Evolutionary conservation across 2,329 filamentous ascomycete species (phyloP).

Genomic region (Pyricularia sp.): DNA sequence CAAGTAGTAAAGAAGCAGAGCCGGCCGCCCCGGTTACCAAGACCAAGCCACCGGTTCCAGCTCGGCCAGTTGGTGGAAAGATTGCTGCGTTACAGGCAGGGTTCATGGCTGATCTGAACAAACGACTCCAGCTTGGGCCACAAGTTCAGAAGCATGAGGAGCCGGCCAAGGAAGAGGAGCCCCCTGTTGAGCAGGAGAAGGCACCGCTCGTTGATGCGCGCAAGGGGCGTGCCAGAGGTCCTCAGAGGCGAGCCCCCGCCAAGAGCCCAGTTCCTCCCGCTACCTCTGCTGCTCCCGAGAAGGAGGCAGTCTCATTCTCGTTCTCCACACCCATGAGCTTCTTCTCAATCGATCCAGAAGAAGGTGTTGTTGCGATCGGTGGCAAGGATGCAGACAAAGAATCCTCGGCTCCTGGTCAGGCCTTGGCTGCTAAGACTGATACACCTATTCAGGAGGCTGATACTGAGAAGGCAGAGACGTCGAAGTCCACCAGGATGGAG

Average conservation of each 20-base stretch:
- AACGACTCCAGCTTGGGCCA: slow-evolving; percentile 2
- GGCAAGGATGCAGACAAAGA: slow-evolving; percentile 3
- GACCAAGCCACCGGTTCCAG: slow-evolving; percentile 72
- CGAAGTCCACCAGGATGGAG: neutral
- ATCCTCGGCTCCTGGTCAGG: slow-evolving; percentile 10
- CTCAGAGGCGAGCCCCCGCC: slow-evolving; percentile 40
- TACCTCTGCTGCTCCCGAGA: slow-evolving; percentile 15
- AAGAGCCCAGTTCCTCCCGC: slow-evolving; percentile 16
- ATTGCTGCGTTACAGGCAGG: slow-evolving; percentile 83
- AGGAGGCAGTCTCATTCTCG: slow-evolving; percentile 26
- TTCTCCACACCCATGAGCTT: slow-evolving; percentile 34
- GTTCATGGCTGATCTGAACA: slow-evolving; percentile 76
- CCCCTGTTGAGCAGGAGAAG: slow-evolving; percentile 51
- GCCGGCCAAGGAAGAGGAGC: slow-evolving; percentile 38
- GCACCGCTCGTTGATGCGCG: slow-evolving; percentile 76
- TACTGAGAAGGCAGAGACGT: slow-evolving; percentile 3
- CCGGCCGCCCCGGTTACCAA: slow-evolving; percentile 40
- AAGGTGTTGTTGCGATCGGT: slow-evolving; percentile 29
- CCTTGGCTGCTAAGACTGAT: slow-evolving; percentile 4
- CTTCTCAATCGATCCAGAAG: slow-evolving; percentile 39
- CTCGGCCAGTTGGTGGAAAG: slow-evolving; percentile 67
- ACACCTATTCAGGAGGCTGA: slow-evolving; percentile 3
- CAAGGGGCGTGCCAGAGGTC: slow-evolving; percentile 81
- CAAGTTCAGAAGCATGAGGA: slow-evolving; percentile 52
- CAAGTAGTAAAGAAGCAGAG: slow-evolving; percentile 24